These are phyloP conservation scores for Fusarium siculi DNA, from an alignment of 2,329 filamentous ascomycete genomes.

Conservation along the genomic window DNA sequence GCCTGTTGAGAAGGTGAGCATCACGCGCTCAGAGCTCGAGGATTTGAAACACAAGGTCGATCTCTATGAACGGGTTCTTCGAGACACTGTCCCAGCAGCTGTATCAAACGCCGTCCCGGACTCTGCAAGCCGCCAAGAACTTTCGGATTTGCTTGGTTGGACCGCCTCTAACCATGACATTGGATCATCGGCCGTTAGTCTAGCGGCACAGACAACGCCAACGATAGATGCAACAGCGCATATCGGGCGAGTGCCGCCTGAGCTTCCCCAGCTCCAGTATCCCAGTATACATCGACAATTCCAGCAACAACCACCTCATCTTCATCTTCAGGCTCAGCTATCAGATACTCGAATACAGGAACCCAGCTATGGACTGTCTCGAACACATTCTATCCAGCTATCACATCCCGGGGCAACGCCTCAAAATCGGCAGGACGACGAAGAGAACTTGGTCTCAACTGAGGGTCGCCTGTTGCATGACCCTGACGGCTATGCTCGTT, in stretches of 20 bases:
- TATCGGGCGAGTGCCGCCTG: conserved; percentile 6
- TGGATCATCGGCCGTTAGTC: conserved; percentile 2
- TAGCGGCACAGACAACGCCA: conserved; percentile 17
- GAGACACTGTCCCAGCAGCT: conserved; percentile 48
- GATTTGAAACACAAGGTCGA: conserved; percentile 53
- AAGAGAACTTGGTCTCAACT: conserved; percentile 38
- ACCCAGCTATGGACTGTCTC: conserved; percentile 1
- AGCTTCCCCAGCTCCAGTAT: conserved; percentile 29
- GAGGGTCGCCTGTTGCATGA: conserved; percentile 59
- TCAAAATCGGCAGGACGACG: conserved; percentile 38
- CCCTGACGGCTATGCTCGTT: conserved; percentile 56
- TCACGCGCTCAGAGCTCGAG: conserved; percentile 56
- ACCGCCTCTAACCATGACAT: conserved; percentile 25
- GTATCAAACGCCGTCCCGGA: conserved; percentile 41
- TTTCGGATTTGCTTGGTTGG: conserved; percentile 45
- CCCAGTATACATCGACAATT: conserved; percentile 24
- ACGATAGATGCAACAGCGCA: conserved; percentile 9
- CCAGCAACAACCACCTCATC: conserved; percentile 9
- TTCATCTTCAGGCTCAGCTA: conserved; percentile 15
- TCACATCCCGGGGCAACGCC: neutral
- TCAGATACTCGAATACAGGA: conserved; percentile 23
- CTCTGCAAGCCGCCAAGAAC: conserved; percentile 47
- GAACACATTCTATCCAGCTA: conserved; percentile 8
- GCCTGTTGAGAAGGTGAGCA: conserved; percentile 55
- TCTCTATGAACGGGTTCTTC: conserved; percentile 53